Evolutionary conservation across 176 grass and related monocot genomes (phyloP), one percentile per base, ranked within the genome.

Genomic region (Oryza meridionalis): DNA sequence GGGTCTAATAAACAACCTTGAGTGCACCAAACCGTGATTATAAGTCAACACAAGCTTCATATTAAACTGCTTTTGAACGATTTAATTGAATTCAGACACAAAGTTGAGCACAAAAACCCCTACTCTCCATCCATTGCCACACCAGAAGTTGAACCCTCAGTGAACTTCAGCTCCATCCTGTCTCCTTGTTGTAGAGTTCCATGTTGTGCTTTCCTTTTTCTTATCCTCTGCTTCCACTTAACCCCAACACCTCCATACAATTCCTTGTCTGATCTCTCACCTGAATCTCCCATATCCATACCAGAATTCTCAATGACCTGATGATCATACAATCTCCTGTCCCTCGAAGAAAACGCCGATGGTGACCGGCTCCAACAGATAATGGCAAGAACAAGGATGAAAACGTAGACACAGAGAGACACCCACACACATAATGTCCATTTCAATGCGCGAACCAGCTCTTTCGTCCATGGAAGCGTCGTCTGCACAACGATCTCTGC

Each of bases 371-470:
- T 78, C 13, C 73, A 82, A 46, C 67, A 82, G 46, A 82, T 31
- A 2, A 31, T 4, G 6, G 59, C 45, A 8, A 86, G 35, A 44
- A 38, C 13, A 37, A 81, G 4, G 2, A 86, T 73, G 10, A 16
- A 11, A 26, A 27, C 2, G 0, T 61, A 82, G 13, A 90, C 35
- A 35, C 14, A 78, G 14, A 35, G 46, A n/a, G 84, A 90, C 7
- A 82, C 21, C 88, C 88, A 90, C 1, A 90, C 78, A 1, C 33
- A 86, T 9, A 86, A 9, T 78, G 88, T 90, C 84, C 88, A 90
- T 43, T 73, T 86, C 59, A 77, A 62, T 0, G 67, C 7, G 10
- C 61, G 84, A 1, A 40, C 26, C 13, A 90, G 21, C 7, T 69
- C 61, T 46, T 86, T 90, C 1, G 63, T 44, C 78, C 83, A 90